Evolutionary conservation across 495 filamentous ascomycete species (phyloP), one percentile per base, ranked within the genome.

Genomic region (Bombardia bombarda): DNA sequence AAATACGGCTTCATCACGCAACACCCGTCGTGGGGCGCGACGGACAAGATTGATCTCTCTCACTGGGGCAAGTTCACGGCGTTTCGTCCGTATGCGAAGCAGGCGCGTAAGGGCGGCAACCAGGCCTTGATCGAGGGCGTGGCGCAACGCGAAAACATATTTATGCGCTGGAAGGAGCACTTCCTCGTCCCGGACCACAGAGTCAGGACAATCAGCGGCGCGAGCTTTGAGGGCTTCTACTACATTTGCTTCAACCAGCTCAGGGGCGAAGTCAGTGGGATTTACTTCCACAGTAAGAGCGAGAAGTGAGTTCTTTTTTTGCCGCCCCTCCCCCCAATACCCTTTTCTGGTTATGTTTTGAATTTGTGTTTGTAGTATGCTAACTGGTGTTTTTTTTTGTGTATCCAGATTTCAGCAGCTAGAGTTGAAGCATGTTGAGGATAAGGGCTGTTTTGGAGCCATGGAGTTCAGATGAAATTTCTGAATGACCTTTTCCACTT

Each of bases 111-210:
- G 52, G 61, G 68, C 24, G 67, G 66, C 19, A n/a, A n/a, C n/a
- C 61, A 65, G 38, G 58, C 67, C 22, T 35, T 57, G 18, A 72
- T 77, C 40, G 74, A 77, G n/a, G 83, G 90, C 55, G 79, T 87
- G 50, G 80, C 77, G 17, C 83, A 94, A 58, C 74, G 80, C 42
- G 90, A 96, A 52, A 82, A 96, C 58, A 82, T 99, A 16, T 99
- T 97, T 61, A 99, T 99, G 93, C 79, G 93, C 38, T 99, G 93
- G 93, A 99, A 99, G 60, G 93, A 99, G 62, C 86, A 93, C 52
- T 99, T 99, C 58, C 74, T 99, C 7, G 93, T 99, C 3, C 93
- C 93, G 8, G 88, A 97, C 53, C 93, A 99, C 62, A 77, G 87
- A 2, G 87, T 96, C 17, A 71, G 79, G 45, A 87, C 86, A 14